phyloP scores from a whole-genome alignment of 2,329 filamentous ascomycete genomes.

The Epichloe sibirici region DNA sequence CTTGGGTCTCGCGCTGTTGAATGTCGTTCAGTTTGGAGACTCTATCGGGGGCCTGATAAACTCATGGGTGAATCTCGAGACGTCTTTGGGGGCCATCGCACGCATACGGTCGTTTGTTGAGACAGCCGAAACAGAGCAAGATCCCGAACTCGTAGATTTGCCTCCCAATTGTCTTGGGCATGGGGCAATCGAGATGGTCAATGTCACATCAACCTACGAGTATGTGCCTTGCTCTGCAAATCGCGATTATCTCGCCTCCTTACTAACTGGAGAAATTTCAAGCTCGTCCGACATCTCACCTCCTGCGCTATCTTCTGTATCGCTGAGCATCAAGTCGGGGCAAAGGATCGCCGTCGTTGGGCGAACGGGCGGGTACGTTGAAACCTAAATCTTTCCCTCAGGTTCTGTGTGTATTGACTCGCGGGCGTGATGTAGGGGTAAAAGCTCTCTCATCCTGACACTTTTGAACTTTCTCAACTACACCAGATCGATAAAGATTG shows the following conservation, averaged over 20 bases:
- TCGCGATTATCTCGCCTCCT: not conserved
- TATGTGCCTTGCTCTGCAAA: not conserved
- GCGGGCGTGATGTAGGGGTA: too few species aligned
- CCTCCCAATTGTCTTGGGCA: not conserved
- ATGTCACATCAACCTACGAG: slow-evolving; percentile 1
- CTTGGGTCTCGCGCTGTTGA: not conserved
- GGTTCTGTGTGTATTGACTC: too few species aligned
- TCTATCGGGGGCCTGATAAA: not conserved
- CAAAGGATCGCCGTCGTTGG: slow-evolving; percentile 13
- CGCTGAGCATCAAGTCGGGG: slow-evolving; percentile 8
- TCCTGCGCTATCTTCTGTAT: slow-evolving; percentile 4
- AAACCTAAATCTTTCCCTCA: too few species aligned
- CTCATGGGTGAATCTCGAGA: not conserved
- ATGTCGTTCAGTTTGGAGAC: not conserved
- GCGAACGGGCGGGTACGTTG: slow-evolving; percentile 8
- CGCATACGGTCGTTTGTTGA: not conserved
- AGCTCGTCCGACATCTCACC: too few species aligned
- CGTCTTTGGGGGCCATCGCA: not conserved
- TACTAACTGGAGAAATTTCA: too few species aligned
- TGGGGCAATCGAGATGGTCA: not conserved
- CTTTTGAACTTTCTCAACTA: too few species aligned
- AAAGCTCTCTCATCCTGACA: too few species aligned
- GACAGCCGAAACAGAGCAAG: not conserved
- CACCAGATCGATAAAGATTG: too few species aligned
- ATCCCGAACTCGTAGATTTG: not conserved